A percentile compares a stretch with the other conserved stretches of the same genome.
Evolutionary conservation across 768 basidiomycete species (phyloP).

Genomic region (Suillus luteus): DNA sequence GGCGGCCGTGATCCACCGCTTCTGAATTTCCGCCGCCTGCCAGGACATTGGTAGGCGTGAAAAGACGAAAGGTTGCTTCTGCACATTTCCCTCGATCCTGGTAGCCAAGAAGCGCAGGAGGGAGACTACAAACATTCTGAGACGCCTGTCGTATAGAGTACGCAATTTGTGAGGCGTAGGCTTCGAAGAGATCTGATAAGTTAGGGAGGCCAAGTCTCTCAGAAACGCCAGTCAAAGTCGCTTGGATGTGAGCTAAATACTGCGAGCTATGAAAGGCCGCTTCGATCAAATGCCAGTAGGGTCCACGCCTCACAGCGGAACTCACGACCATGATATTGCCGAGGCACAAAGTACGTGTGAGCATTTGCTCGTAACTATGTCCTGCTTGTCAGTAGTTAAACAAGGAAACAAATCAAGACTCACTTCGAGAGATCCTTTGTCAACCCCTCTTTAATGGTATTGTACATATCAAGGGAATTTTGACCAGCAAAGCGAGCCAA

Average conservation of each 20-base stretch:
- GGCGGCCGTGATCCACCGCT: slow-evolving; percentile 38
- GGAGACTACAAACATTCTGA: slow-evolving; percentile 59
- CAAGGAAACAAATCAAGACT: slow-evolving; percentile 27
- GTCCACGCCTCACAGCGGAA: slow-evolving; percentile 72
- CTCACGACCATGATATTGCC: slow-evolving; percentile 81
- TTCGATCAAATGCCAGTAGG: slow-evolving; percentile 90
- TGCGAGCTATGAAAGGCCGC: slow-evolving; percentile 42
- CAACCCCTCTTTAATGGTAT: slow-evolving; percentile 46
- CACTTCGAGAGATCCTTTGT: slow-evolving; percentile 52
- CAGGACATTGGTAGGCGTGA: slow-evolving; percentile 69
- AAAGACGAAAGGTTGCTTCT: slow-evolving; percentile 61
- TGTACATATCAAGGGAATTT: slow-evolving; percentile 45
- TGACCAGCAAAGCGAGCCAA: slow-evolving; percentile 40
- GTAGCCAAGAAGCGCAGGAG: slow-evolving; percentile 78
- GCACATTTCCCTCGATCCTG: slow-evolving; percentile 65
- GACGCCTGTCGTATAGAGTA: slow-evolving; percentile 56
- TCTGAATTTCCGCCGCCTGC: slow-evolving; percentile 36
- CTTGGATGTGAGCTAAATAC: slow-evolving; percentile 39
- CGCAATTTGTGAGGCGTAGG: slow-evolving; percentile 78
- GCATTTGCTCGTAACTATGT: slow-evolving; percentile 70
- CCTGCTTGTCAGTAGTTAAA: slow-evolving; percentile 18
- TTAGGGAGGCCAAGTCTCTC: slow-evolving; percentile 63
- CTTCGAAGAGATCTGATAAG: slow-evolving; percentile 67
- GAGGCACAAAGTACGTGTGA: slow-evolving; percentile 69
- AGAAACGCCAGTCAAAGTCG: slow-evolving; percentile 63